Evolutionary conservation across 2,329 filamentous ascomycete species (phyloP).

Genomic region (Neonectria ditissima): DNA sequence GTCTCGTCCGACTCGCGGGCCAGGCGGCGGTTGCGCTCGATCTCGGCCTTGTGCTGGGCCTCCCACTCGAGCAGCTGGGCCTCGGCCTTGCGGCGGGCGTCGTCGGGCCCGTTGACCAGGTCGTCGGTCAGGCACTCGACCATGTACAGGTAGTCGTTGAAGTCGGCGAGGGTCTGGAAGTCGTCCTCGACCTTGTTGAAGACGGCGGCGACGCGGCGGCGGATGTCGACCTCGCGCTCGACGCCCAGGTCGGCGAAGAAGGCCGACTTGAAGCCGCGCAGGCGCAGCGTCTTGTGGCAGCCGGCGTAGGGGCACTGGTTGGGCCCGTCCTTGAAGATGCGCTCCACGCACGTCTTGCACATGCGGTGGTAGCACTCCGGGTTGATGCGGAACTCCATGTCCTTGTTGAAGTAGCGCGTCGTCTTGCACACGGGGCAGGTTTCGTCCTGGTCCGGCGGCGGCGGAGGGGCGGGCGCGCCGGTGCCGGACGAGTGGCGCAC

Average conservation of each 20-base stretch:
- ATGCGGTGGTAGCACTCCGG: constrained; percentile 99
- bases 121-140: constrained; percentile 93
- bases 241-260: constrained; percentile 91
- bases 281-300: constrained; percentile 87
- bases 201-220: constrained; percentile 79
- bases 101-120: constrained; percentile 78
- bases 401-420: constrained; percentile 91
- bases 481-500: constrained; percentile 43
- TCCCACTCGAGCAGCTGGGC: constrained; percentile 70
- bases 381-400: constrained; percentile 96
- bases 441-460: constrained; percentile 63
- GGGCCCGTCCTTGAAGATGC: constrained; percentile 92
- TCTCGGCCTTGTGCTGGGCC: constrained; percentile 76
- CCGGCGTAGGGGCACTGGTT: constrained; percentile 92
- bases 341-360: constrained; percentile 95
- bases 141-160: constrained; percentile 94
- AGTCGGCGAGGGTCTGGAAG: constrained; percentile 85
- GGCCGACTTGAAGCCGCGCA: constrained; percentile 84
- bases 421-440: constrained; percentile 98
- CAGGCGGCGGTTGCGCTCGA: constrained; percentile 69
- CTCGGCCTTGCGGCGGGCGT: constrained; percentile 65
- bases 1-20: constrained; percentile 68
- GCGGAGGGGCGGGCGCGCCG: constrained; percentile 27
- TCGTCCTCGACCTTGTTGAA: constrained; percentile 93
- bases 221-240: constrained; percentile 93